phyloP scores from a whole-genome alignment of 805 yeast genomes.

The Suhomyces vadensis region DNA sequence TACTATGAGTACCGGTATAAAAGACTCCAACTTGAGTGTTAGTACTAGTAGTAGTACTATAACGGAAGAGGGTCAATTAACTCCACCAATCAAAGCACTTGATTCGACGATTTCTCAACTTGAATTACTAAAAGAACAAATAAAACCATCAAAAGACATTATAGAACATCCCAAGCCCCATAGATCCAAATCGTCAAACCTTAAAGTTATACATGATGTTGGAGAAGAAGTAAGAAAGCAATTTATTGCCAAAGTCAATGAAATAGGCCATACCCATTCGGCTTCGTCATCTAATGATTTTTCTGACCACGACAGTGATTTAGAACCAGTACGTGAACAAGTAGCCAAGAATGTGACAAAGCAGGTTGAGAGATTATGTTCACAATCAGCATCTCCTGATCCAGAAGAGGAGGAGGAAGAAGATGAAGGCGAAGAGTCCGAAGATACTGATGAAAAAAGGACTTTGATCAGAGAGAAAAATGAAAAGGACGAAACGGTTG shows the following conservation, averaged over 20 bases:
- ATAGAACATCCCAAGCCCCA: not conserved
- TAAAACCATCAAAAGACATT: not conserved
- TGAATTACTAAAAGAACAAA: slow-evolving; percentile 6
- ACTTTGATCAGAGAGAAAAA: not conserved
- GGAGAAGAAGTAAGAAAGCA: slow-evolving; percentile 36
- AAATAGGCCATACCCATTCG: slow-evolving; percentile 22
- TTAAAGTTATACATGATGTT: slow-evolving; percentile 30
- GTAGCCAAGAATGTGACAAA: slow-evolving; percentile 33
- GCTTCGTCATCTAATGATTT: slow-evolving; percentile 16
- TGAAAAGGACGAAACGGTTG: slow-evolving; percentile 15
- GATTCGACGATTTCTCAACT: slow-evolving; percentile 7
- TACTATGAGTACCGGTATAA: slow-evolving; percentile 5
- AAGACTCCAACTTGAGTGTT: not conserved
- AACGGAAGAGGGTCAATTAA: no score
- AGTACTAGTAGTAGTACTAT: not conserved
- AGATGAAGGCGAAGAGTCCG: not conserved
- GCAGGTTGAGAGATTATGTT: slow-evolving; percentile 23
- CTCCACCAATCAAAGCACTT: not conserved
- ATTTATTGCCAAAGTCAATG: slow-evolving; percentile 33
- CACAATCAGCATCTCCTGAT: slow-evolving; percentile 10
- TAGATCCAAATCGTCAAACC: slow-evolving; percentile 5
- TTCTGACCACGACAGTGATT: slow-evolving; percentile 15
- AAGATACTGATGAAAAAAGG: not conserved
- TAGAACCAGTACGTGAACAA: slow-evolving; percentile 27
- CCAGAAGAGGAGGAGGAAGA: slow-evolving; percentile 5